Evolutionary conservation across 2,329 filamentous ascomycete species (phyloP).

Genomic region (Aspergillus piperis): DNA sequence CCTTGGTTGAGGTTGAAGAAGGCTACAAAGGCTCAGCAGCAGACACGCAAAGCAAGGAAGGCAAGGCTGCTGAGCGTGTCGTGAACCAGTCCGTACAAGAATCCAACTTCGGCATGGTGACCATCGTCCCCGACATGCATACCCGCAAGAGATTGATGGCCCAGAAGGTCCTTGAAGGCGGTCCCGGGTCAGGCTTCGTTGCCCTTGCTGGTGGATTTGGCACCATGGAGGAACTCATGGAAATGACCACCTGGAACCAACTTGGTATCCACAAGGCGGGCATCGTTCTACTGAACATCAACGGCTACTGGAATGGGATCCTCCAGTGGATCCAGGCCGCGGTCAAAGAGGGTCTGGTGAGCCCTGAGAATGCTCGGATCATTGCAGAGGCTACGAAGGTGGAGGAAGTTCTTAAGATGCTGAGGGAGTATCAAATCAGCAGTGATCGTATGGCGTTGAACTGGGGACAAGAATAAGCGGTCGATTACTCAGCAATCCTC

Average conservation of each 20-base stretch:
- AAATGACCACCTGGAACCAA: slow-evolving; percentile 94
- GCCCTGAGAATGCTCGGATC: slow-evolving; percentile 69
- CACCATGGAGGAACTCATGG: slow-evolving; percentile 94
- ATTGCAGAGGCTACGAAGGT: slow-evolving; percentile 73
- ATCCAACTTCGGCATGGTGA: slow-evolving; percentile 73
- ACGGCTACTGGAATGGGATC: slow-evolving; percentile 89
- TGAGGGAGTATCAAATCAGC: slow-evolving; percentile 75
- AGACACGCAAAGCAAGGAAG: slow-evolving; percentile 44
- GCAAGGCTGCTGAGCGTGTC: slow-evolving; percentile 53
- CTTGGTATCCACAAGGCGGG: slow-evolving; percentile 83
- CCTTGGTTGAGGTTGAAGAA: slow-evolving; percentile 73
- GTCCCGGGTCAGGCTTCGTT: slow-evolving; percentile 83
- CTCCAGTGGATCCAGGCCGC: slow-evolving; percentile 77
- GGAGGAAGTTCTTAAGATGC: slow-evolving; percentile 68
- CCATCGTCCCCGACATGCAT: slow-evolving; percentile 93
- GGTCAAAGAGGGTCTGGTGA: slow-evolving; percentile 76
- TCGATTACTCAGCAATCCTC: background rate
- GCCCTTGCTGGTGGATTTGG: slow-evolving; percentile 88
- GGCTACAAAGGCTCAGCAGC: slow-evolving; percentile 31
- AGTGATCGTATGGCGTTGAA: slow-evolving; percentile 75
- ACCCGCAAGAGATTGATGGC: slow-evolving; percentile 95
- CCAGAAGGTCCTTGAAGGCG: slow-evolving; percentile 76
- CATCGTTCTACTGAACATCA: slow-evolving; percentile 80
- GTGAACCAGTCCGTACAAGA: slow-evolving; percentile 57
- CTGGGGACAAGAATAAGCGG: slow-evolving; percentile 68